A percentile compares a stretch with the other conserved stretches of the same genome.
Conservation (phyloP, 441 rosid species). For the Raphanus hybrid region DNA sequence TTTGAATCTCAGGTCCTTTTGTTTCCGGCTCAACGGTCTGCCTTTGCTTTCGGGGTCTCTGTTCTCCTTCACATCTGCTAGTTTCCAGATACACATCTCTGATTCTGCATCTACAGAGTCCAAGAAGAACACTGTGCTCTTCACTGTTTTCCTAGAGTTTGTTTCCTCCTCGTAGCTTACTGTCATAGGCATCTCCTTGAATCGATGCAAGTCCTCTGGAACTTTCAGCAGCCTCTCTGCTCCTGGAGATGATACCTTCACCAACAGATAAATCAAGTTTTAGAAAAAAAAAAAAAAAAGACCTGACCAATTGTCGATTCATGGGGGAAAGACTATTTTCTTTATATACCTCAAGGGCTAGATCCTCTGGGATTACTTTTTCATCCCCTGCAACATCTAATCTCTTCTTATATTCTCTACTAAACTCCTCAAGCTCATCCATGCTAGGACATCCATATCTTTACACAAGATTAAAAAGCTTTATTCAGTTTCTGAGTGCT, state of each 20-base stretch:
- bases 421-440: constrained; percentile 80
- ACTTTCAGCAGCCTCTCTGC: constrained; percentile 84
- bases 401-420: constrained; percentile 71
- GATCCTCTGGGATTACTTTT: constrained; percentile 71
- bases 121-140: constrained; percentile 62
- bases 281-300: not conserved
- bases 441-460: constrained; percentile 91
- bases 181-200: constrained; percentile 60
- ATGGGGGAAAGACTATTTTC: not conserved
- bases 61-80: constrained; percentile 88
- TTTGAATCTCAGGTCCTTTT: constrained; percentile 74
- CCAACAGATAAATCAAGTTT: not conserved
- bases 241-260: constrained; percentile 94
- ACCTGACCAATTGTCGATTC: not conserved
- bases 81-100: constrained; percentile 75
- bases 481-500: constrained; percentile 11
- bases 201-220: constrained; percentile 73
- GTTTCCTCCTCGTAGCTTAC: not conserved
- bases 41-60: constrained; percentile 82
- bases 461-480: not conserved
- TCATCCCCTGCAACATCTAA: constrained; percentile 79
- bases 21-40: constrained; percentile 80
- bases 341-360: constrained; percentile 75
- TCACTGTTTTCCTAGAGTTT: constrained; percentile 46
- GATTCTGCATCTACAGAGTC: constrained; percentile 65